phyloP scores from a whole-genome alignment of 2,329 filamentous ascomycete genomes.

The Fusarium anguioides region DNA sequence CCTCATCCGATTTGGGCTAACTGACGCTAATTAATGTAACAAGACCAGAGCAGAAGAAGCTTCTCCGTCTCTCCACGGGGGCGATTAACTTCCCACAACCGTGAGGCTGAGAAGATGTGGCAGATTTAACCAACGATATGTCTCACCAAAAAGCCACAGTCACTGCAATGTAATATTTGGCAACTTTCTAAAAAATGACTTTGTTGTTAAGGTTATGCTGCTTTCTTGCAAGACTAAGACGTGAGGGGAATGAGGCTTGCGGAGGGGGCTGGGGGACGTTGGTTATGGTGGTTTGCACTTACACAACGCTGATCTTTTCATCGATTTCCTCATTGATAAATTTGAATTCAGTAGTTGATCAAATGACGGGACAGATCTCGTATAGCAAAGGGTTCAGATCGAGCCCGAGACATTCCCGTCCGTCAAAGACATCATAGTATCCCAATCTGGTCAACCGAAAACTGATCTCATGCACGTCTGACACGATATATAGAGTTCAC shows the following conservation, averaged over 20 bases:
- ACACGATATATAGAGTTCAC: constrained; percentile 14
- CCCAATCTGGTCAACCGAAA: not conserved
- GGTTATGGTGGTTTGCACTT: not conserved
- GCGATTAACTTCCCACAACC: constrained; percentile 9
- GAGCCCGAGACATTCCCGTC: not conserved
- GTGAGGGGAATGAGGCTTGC: constrained; percentile 1
- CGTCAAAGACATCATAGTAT: constrained; percentile 23
- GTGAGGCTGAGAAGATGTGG: not conserved
- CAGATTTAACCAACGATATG: constrained; percentile 1
- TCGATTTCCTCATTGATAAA: not conserved
- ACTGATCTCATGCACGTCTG: constrained; percentile 29
- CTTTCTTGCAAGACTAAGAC: not conserved
- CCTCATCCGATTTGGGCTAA: not conserved
- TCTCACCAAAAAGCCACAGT: constrained; percentile 14
- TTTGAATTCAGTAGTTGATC: not conserved
- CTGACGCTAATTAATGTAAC: constrained; percentile 3
- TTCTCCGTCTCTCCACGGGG: not conserved
- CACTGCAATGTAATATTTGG: not conserved
- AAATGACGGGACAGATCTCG: not conserved
- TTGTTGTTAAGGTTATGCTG: not conserved
- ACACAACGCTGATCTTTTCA: not conserved
- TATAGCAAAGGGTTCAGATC: not conserved
- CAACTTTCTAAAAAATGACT: not conserved
- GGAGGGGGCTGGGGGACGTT: constrained; percentile 6
- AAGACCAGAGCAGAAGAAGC: not conserved